Conservation (phyloP, 1,284 basidiomycete species). For the Leccinum angustisporum region DNA sequence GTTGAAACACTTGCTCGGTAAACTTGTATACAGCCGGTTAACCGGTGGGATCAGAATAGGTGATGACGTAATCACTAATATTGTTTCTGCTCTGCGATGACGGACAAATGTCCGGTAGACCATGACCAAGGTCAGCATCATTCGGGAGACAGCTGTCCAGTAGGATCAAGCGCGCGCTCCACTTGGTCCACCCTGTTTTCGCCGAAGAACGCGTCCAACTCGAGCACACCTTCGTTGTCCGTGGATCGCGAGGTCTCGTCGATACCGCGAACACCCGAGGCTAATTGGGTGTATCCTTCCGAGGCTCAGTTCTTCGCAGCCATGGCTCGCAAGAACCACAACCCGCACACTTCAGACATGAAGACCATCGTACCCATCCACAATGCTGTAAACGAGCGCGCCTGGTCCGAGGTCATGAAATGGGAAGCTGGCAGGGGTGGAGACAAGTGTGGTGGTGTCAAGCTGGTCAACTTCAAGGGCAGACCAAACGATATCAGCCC, state of each 20-base stretch:
- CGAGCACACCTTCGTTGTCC: slow-evolving; percentile 46
- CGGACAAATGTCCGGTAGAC: slow-evolving; percentile 69
- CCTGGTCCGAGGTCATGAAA: slow-evolving; percentile 87
- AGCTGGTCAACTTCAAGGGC: slow-evolving; percentile 86
- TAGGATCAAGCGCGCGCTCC: slow-evolving; percentile 38
- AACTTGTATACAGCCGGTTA: not conserved
- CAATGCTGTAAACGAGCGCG: slow-evolving; percentile 98
- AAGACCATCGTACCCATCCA: slow-evolving; percentile 96
- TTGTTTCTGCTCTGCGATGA: slow-evolving; percentile 17
- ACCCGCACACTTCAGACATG: slow-evolving; percentile 85
- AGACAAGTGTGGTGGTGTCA: slow-evolving; percentile 79
- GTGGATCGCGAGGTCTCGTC: slow-evolving; percentile 81
- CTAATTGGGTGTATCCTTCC: slow-evolving; percentile 98
- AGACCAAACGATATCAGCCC: slow-evolving; percentile 73
- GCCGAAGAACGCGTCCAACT: slow-evolving; percentile 29
- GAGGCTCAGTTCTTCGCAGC: slow-evolving; percentile 96
- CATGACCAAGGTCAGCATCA: slow-evolving; percentile 28
- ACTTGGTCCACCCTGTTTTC: slow-evolving; percentile 54
- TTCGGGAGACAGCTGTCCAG: slow-evolving; percentile 44
- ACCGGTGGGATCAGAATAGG: not conserved
- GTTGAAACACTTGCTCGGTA: not conserved
- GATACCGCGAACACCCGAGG: slow-evolving; percentile 73
- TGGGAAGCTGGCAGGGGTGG: slow-evolving; percentile 87
- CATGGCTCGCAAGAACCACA: slow-evolving; percentile 92
- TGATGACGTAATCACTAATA: slow-evolving; percentile 27